These are phyloP conservation scores for baker's yeast (Saccharomyces cerevisiae) DNA, from an alignment of 805 yeast genomes.

Conservation along the genomic window DNA sequence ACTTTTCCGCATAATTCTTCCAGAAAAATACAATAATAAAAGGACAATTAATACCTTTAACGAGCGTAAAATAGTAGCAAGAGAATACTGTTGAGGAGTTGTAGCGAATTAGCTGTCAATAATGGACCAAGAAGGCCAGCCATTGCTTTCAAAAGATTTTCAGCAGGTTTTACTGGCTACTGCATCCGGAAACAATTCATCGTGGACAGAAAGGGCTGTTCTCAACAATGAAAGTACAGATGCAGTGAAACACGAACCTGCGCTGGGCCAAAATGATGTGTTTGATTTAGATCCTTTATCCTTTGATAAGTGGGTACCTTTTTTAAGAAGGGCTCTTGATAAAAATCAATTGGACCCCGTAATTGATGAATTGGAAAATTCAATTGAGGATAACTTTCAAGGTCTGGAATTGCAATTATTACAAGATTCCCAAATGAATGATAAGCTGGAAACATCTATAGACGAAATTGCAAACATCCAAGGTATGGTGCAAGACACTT, in stretches of 20 bases:
- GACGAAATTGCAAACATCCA: conserved; percentile 57
- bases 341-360: conserved; percentile 16
- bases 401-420: conserved; percentile 26
- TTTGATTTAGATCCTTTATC: conserved; percentile 23
- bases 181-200: conserved; percentile 4
- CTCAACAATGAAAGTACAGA: not conserved
- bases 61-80: not conserved
- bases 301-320: conserved; percentile 31
- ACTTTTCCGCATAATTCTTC: not conserved
- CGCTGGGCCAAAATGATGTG: conserved; percentile 10
- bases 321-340: conserved; percentile 24
- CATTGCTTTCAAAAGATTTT: conserved; percentile 22
- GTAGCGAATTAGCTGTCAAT: not conserved
- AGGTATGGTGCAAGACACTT: conserved; percentile 44
- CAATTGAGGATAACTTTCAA: conserved; percentile 30
- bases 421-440: conserved; percentile 30
- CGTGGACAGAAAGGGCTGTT: not conserved
- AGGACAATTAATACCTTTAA: not conserved
- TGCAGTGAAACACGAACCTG: not conserved
- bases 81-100: not conserved
- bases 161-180: conserved; percentile 24
- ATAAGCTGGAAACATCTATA: conserved; percentile 40
- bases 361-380: conserved; percentile 24
- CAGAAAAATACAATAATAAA: not conserved
- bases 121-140: conserved; percentile 26